Conservation (phyloP, 2,329 filamentous ascomycete genomes). For the Sclerotinia nivalis region DNA sequence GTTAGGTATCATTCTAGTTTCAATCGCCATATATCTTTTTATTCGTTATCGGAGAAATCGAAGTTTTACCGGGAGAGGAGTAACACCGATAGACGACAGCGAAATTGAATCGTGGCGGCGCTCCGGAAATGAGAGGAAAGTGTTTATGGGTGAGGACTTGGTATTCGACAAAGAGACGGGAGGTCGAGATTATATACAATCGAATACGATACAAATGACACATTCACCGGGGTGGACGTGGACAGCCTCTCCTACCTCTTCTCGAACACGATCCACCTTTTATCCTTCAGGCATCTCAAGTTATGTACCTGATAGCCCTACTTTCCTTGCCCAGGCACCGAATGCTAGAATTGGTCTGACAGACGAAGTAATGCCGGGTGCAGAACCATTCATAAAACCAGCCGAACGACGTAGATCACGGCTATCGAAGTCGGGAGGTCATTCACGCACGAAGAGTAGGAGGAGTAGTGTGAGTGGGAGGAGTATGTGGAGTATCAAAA, state of each 20-base stretch:
- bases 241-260: conserved; percentile 33
- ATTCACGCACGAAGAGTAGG: conserved; percentile 38
- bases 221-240: conserved; percentile 36
- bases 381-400: conserved; percentile 57
- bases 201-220: conserved; percentile 18
- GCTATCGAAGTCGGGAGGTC: conserved; percentile 49
- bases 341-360: conserved; percentile 64
- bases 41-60: conserved; percentile 35
- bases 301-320: conserved; percentile 39
- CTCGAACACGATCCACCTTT: conserved; percentile 26
- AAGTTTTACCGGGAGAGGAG: conserved; percentile 53
- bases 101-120: conserved; percentile 63
- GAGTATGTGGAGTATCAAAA: conserved; percentile 36
- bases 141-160: conserved; percentile 2
- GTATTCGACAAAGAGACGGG: conserved; percentile 23
- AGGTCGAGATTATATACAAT: conserved; percentile 1
- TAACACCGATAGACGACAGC: conserved; percentile 63
- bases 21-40: conserved; percentile 30
- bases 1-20: conserved; percentile 34
- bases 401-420: conserved; percentile 56
- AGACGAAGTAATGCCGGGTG: conserved; percentile 61
- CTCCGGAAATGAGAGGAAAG: conserved; percentile 25
- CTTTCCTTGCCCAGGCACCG: conserved; percentile 59
- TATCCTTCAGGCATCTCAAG: conserved; percentile 40
- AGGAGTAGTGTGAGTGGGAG: conserved; percentile 38